Conservation (phyloP, 495 filamentous ascomycete species). For the Polyplosphaeria fusca region DNA sequence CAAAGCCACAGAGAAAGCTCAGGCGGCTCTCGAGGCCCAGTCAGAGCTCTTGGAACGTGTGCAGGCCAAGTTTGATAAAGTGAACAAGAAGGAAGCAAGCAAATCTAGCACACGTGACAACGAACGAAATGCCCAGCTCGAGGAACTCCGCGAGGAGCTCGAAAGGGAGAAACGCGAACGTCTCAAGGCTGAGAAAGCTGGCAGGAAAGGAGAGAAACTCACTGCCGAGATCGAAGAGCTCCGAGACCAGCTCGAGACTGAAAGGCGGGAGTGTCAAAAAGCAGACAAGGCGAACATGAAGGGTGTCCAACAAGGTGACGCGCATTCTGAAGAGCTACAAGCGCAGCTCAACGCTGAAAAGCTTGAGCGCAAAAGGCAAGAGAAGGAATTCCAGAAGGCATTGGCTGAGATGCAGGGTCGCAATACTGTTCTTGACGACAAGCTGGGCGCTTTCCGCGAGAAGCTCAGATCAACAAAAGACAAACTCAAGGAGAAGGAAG, state of each 20-base stretch:
- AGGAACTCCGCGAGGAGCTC: conserved; percentile 47
- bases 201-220: conserved; percentile 47
- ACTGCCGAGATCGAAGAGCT: conserved; percentile 35
- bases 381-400: conserved; percentile 39
- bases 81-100: conserved; percentile 57
- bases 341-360: conserved; percentile 45
- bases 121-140: conserved; percentile 43
- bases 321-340: conserved; percentile 40
- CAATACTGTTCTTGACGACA: conserved; percentile 59
- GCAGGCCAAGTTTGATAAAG: conserved; percentile 61
- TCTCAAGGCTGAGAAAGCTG: conserved; percentile 25
- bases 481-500: conserved; percentile 60
- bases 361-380: conserved; percentile 44
- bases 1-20: conserved; percentile 29
- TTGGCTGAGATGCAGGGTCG: conserved; percentile 52
- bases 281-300: conserved; percentile 27
- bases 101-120: conserved; percentile 45
- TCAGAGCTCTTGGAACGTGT: conserved; percentile 58
- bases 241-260: conserved; percentile 35
- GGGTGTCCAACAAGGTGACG: conserved; percentile 4
- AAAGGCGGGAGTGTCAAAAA: conserved; percentile 23
- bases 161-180: conserved; percentile 17
- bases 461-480: conserved; percentile 67
- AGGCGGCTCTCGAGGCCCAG: conserved; percentile 53
- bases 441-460: conserved; percentile 61